Percentiles rank a stretch among this genome's conserved stretches.
These are phyloP conservation scores for Suhomyces tanzawaensis DNA, from an alignment of 805 yeast species.

Conservation along the genomic window DNA sequence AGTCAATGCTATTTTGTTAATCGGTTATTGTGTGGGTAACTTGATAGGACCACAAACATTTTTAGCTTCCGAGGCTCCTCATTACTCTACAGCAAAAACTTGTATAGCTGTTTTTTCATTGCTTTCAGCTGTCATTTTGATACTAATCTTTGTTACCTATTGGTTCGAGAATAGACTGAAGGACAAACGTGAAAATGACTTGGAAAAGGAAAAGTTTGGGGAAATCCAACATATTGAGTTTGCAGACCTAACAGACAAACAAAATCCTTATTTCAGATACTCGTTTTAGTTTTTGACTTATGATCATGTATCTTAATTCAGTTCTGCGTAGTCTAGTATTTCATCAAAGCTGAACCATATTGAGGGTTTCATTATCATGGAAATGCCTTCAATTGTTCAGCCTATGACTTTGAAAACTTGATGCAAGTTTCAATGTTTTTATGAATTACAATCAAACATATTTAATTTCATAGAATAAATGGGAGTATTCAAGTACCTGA, in stretches of 20 bases:
- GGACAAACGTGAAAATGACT: slow-evolving; percentile 22
- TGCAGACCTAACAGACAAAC: slow-evolving; percentile 52
- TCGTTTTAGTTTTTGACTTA: slow-evolving; percentile 17
- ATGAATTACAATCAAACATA: too few relatives aligned
- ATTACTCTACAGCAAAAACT: slow-evolving; percentile 39
- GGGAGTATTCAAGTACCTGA: too few relatives aligned
- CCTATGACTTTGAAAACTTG: too few relatives aligned
- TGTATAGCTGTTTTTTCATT: slow-evolving; percentile 37
- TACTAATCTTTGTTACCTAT: slow-evolving; percentile 26
- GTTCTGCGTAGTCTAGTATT: too few relatives aligned
- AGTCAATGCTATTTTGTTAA: slow-evolving; percentile 42
- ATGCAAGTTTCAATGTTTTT: too few relatives aligned
- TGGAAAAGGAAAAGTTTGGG: slow-evolving; percentile 19
- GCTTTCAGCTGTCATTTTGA: slow-evolving; percentile 25
- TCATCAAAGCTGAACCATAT: too few relatives aligned
- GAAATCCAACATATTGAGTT: slow-evolving; percentile 42
- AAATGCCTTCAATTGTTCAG: too few relatives aligned
- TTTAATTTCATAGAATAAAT: too few relatives aligned
- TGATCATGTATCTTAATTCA: too few relatives aligned
- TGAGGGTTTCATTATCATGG: too few relatives aligned
- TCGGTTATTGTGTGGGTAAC: slow-evolving; percentile 56
- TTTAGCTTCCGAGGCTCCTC: slow-evolving; percentile 41
- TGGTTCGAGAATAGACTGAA: slow-evolving; percentile 36
- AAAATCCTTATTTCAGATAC: slow-evolving; percentile 55
- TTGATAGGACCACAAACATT: slow-evolving; percentile 56